Conservation (phyloP, 2,329 filamentous ascomycete species). For the Byssothecium circinans region DNA sequence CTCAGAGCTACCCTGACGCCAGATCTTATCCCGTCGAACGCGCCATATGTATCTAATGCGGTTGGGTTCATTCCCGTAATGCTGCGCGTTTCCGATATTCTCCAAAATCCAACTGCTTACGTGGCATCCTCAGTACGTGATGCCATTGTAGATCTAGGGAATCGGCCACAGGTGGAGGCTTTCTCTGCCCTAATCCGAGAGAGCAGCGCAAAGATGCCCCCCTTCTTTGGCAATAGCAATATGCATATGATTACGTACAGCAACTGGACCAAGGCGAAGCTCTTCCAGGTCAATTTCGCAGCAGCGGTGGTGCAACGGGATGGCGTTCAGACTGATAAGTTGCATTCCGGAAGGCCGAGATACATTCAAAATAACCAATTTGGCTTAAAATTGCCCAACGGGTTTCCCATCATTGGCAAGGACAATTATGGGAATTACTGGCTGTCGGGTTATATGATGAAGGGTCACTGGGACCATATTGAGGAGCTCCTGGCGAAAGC, state of each 20-base stretch:
- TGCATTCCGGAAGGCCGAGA: slow-evolving; percentile 1
- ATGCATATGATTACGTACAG: slow-evolving; percentile 6
- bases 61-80: slow-evolving; percentile 6
- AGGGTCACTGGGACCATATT: slow-evolving; percentile 3
- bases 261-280: slow-evolving; percentile 6
- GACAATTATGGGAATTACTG: slow-evolving; percentile 6
- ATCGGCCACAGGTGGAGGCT: slow-evolving; percentile 2
- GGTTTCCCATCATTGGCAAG: slow-evolving; percentile 8
- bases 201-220: background rate
- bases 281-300: slow-evolving; percentile 2
- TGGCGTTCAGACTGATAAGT: background rate
- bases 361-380: slow-evolving; percentile 9
- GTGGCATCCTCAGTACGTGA: background rate
- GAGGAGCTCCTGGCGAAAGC: slow-evolving; percentile 2
- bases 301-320: background rate
- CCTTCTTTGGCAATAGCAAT: slow-evolving; percentile 7
- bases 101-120: background rate
- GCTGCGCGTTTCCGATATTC: slow-evolving; percentile 1
- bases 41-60: slow-evolving; percentile 4
- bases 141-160: slow-evolving; percentile 2
- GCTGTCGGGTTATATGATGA: slow-evolving; percentile 6
- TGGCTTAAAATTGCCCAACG: slow-evolving; percentile 3
- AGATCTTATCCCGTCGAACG: slow-evolving; percentile 2
- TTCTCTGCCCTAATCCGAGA: slow-evolving; percentile 2
- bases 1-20: too few relatives aligned